Evolutionary conservation across 2,329 filamentous ascomycete genomes (phyloP), one percentile per base, ranked within the genome.

Genomic region (Coniochaeta sp.): DNA sequence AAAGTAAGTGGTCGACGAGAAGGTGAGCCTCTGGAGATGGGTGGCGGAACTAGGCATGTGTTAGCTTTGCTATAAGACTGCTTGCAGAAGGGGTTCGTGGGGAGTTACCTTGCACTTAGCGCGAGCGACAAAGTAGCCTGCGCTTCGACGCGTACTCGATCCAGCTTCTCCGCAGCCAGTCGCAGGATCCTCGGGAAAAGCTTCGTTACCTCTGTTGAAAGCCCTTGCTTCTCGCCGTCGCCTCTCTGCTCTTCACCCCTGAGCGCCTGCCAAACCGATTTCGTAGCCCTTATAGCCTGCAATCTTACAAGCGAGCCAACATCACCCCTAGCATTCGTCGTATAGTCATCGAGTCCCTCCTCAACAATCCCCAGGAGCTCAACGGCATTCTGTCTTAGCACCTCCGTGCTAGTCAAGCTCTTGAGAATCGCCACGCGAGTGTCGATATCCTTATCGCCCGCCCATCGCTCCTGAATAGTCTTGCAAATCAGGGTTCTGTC

Each of bases 281-380:
- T 84, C 1, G 93, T 84, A 17, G 90, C 93, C 70, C 88, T 81
- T 14, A 97, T 81, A 26, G 91, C 93, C 71, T 93, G 89, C 6
- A 93, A 77, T 3, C 95, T 84, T 4, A 96, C 89, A 58, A 93
- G 84, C 0, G 93, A 96, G 6, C 95, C 95, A 57, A 98, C 83
- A 69, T 99, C 95, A 17, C 95, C 95, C 60, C 92, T 82, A 16
- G 93, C 88, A 65, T 91, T 93, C 3, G 91, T 93, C 0, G 91
- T 96, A 69, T 98, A 98, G 70, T 99, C 93, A 65, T 93, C 89
- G 31, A 99, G 74, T 0, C 88, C 85, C 44, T 82, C 81, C 0
- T 73, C 69, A 9, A 89, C 72, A 1, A 85, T 63, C 0, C 68
- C 66, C 1, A 82, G 62, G 61, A 86, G 81, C 2, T 68, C 66